phyloP scores from a whole-genome alignment of 305 asterid genomes.

The Rubia peregrina region DNA sequence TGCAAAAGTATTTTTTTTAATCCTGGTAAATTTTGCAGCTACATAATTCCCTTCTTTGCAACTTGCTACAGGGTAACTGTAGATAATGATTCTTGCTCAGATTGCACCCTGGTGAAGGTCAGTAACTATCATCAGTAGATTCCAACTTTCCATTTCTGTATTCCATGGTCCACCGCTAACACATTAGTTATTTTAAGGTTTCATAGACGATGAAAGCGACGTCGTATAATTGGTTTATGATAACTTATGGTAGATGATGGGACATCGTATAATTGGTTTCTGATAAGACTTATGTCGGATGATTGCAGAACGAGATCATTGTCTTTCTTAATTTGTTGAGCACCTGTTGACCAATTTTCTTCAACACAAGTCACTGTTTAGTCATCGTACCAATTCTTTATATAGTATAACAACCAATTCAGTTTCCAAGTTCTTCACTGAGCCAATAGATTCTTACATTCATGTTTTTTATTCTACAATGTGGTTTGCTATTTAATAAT shows the following conservation, averaged over 20 bases:
- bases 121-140: constrained; percentile 7
- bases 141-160: neutral
- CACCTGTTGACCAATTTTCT: neutral
- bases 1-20: neutral
- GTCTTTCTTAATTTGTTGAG: neutral
- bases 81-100: constrained; percentile 59
- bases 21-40: neutral
- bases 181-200: neutral
- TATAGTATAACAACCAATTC: neutral
- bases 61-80: constrained; percentile 58
- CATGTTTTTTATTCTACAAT: neutral
- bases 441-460: constrained; percentile 7
- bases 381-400: neutral
- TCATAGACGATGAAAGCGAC: no score
- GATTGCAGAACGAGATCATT: neutral
- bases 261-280: no score
- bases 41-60: constrained; percentile 10
- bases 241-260: neutral
- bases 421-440: neutral
- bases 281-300: neutral
- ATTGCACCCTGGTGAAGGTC: constrained; percentile 85
- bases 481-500: neutral
- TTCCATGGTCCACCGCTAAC: no score
- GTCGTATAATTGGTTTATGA: no score
- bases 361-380: constrained; percentile 1